Base-by-base conservation (phyloP, 2,329 filamentous ascomycete genomes). In the Trichoderma koningiopsis region DNA sequence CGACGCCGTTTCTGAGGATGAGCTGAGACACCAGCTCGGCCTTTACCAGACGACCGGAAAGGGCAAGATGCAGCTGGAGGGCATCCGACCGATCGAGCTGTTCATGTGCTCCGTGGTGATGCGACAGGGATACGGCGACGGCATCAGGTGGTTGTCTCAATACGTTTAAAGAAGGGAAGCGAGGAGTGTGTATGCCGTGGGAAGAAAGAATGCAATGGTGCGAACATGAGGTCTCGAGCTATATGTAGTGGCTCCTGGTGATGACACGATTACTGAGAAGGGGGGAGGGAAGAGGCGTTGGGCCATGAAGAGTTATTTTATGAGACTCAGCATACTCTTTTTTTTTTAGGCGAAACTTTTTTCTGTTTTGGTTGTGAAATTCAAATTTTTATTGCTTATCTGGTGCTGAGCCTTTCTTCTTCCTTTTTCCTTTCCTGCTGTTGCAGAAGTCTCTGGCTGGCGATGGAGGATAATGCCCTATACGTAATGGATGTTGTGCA, bases 41-140 rank as follows among this genome's bases (percentile, higher is more conserved):
- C 83, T 99, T 77, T 98, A 96, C 84, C 95, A 98, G 83, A 97
- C 94, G 68, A 97, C 93, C 71, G 94, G 94, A 77, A 97, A 97
- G 88, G 94, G 94, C 82, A 97, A 96, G 87, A 91, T 96, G 72
- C 92, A 91, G 72, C 86, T 96, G 74, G 94, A 97, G 85, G 93
- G 93, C 40, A 97, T 97, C 81, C 87, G 94, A 76, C 93, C 94
- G 29, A 95, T 99, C 78, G 96, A 99, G 87, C 89, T 98, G 72
- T 98, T 98, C 83, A 97, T 99, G 96, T 98, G 94, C 88, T 97
- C 93, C 76, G 94, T 98, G 75, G 95, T 98, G 72, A 97, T 97
- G 93, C 89, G 95, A 82, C 95, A 98, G 86, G 96, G 92, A 74
- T 97, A 97, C 81, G 93, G 93, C 67, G 94, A 97, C 76, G 94